Evolutionary conservation across 2,329 filamentous ascomycete genomes (phyloP).

Genomic region (Teratosphaeria nubilosa): DNA sequence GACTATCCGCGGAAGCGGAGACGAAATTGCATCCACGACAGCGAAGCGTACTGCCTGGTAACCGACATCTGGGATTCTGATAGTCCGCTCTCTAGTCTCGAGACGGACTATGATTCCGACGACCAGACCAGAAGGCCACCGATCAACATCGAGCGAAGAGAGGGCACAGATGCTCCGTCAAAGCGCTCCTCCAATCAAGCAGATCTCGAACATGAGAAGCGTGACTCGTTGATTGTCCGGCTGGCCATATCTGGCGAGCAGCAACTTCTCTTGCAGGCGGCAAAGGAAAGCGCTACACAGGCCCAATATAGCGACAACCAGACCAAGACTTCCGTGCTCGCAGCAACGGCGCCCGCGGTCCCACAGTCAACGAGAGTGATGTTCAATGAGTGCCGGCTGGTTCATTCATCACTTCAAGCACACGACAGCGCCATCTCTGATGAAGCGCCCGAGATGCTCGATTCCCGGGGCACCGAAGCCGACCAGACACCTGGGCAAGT

Average conservation of each 20-base stretch:
- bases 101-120: neutral
- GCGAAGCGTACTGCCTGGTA: neutral
- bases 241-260: neutral
- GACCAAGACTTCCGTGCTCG: too few relatives aligned
- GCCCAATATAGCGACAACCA: neutral
- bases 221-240: neutral
- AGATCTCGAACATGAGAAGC: neutral
- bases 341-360: too few relatives aligned
- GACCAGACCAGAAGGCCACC: neutral
- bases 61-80: neutral
- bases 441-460: neutral
- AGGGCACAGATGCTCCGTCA: too few relatives aligned
- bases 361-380: too few relatives aligned
- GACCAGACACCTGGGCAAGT: too few relatives aligned
- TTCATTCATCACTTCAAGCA: too few relatives aligned
- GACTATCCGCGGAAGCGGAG: too few relatives aligned
- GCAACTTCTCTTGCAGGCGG: neutral
- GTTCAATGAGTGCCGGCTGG: too few relatives aligned
- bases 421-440: neutral
- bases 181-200: too few relatives aligned
- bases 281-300: neutral
- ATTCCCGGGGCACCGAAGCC: neutral
- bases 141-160: too few relatives aligned
- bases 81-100: neutral
- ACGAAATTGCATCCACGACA: neutral